Base-by-base conservation (phyloP, 1,139 yeast genomes). In the Candida neerlandica region DNA sequence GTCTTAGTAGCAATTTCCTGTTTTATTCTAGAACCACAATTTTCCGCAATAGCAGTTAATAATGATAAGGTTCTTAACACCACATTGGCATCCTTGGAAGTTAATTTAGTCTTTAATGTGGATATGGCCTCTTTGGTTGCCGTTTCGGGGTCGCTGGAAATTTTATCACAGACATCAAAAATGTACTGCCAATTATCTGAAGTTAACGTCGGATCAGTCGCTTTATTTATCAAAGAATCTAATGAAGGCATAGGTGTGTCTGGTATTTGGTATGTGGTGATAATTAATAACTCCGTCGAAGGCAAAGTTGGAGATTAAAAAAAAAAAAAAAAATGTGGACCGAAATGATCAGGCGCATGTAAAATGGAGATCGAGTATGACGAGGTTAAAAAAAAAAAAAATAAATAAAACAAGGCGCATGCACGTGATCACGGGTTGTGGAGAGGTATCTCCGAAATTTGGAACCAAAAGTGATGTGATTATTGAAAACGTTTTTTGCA, bases 21-120 rank as follows among this genome's bases (percentile, higher is more conserved):
- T 59, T 85, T 85, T 81, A 89, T 82, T 57, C 91, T 76, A 2
- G 96, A 85, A 1, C 98, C 98, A 69, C 98, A 92, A 65, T 94
- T 94, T 66, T 92, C 97, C 0, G 96, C 96, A 34, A 90, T 67
- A 0, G 97, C 86, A 16, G 83, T 79, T 16, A 89, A 70, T 48
- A 94, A 70, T 0, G 96, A 80, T 47, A 94, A 69, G 0, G 95
- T 68, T 58, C 96, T 78, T 48, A 92, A 71, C 27, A 89, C 82
- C 1, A 88, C 86, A 65, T 92, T 94, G 29, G 96, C 97, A 65
- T 89, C 94, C 43, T 80, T 73, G 26, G 78, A 74, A 34, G 73
- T 72, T 43, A 92, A 69, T 46, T 91, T 76, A 18, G 73, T 66
- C 44, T 78, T 74, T 18, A 91, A 68, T 2, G 75, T 63, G 23